A percentile compares a stretch with the other conserved stretches of the same genome.
phyloP scores from a whole-genome alignment of 768 basidiomycete species.

The Lentinula edodes region DNA sequence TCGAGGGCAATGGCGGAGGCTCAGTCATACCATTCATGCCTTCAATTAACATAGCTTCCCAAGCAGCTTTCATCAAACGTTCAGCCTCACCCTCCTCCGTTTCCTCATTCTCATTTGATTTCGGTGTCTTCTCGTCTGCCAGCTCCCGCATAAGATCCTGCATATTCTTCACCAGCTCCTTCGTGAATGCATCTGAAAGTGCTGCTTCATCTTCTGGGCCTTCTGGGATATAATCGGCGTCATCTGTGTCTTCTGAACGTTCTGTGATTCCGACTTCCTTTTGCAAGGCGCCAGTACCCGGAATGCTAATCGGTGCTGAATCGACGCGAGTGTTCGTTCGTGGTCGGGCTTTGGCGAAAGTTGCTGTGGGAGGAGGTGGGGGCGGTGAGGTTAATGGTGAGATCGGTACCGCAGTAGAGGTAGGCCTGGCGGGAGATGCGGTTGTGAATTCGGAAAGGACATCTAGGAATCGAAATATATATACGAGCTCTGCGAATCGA shows the following conservation, averaged over 20 bases:
- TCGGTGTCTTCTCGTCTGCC: constrained; percentile 25
- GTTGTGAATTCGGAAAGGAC: constrained; percentile 40
- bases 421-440: constrained; percentile 1
- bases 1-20: constrained; percentile 6
- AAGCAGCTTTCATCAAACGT: constrained; percentile 48
- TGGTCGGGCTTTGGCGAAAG: constrained; percentile 26
- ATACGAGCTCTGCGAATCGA: background rate
- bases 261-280: background rate
- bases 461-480: constrained; percentile 22
- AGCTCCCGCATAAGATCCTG: constrained; percentile 44
- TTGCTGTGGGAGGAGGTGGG: constrained; percentile 25
- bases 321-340: constrained; percentile 47
- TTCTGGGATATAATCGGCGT: constrained; percentile 6
- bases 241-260: background rate
- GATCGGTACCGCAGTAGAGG: constrained; percentile 8
- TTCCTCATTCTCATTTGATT: constrained; percentile 20
- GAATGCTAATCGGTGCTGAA: constrained; percentile 30
- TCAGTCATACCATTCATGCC: constrained; percentile 42
- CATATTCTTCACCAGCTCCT: constrained; percentile 45
- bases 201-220: constrained; percentile 32
- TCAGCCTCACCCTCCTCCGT: constrained; percentile 17
- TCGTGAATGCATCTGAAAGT: constrained; percentile 37
- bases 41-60: constrained; percentile 68
- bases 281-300: constrained; percentile 19
- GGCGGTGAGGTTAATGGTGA: constrained; percentile 19